Percentiles rank a stretch among this genome's conserved stretches.
Evolutionary conservation across 495 filamentous ascomycete genomes (phyloP).

Genomic region (Neurospora sp.): DNA sequence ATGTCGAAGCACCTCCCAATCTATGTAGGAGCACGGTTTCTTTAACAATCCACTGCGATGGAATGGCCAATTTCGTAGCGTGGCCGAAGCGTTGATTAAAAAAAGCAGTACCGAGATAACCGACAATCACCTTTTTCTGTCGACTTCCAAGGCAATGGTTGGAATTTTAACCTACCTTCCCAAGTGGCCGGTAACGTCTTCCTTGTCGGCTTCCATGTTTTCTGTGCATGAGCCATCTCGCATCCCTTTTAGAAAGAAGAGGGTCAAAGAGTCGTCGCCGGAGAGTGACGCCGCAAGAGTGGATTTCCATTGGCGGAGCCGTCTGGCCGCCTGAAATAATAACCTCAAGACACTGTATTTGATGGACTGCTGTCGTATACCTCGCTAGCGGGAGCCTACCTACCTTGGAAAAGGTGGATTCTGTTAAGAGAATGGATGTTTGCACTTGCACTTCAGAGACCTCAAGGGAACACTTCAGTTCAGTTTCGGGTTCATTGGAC

Average conservation of each 20-base stretch:
- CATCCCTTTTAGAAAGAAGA: neutral
- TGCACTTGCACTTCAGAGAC: too few relatives aligned
- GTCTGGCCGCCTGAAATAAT: neutral
- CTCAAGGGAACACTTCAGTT: too few relatives aligned
- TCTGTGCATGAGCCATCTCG: neutral
- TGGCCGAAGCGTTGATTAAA: neutral
- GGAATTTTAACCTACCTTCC: neutral
- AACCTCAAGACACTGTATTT: neutral
- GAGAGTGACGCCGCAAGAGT: neutral
- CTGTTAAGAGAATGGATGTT: too few relatives aligned
- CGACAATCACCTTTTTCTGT: neutral
- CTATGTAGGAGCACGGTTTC: neutral
- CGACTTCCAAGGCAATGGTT: too few relatives aligned
- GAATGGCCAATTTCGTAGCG: neutral
- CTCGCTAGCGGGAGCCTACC: neutral
- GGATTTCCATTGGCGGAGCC: neutral
- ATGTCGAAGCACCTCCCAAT: neutral
- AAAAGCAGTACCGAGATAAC: neutral
- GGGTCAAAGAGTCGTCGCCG: neutral
- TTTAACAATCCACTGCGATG: neutral
- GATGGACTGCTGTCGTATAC: neutral
- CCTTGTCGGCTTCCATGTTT: neutral
- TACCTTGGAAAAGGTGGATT: too few relatives aligned
- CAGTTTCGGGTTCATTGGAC: too few relatives aligned
- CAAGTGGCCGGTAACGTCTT: neutral